phyloP scores from a whole-genome alignment of 768 basidiomycete genomes.

The Multifurca ochricompacta region DNA sequence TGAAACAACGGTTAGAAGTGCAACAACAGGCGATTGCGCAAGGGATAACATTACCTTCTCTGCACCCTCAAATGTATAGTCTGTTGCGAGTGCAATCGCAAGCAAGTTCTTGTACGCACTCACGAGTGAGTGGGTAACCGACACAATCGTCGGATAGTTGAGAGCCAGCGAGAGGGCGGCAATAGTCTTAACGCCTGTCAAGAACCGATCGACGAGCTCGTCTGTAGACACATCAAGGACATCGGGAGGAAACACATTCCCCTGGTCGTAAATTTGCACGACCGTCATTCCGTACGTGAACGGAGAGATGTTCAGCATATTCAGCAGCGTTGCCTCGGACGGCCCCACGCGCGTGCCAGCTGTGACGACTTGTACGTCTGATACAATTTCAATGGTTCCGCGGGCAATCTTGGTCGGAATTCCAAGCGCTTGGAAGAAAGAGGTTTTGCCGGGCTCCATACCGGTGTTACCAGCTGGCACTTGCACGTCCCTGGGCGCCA shows the following conservation, averaged over 20 bases:
- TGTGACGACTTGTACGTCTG: constrained; percentile 90
- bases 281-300: constrained; percentile 99
- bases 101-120: constrained; percentile 99
- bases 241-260: constrained; percentile 81
- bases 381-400: constrained; percentile 99
- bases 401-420: constrained; percentile 99
- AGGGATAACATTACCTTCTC: constrained; percentile 62
- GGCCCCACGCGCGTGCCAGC: constrained; percentile 91
- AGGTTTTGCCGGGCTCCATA: constrained; percentile 99
- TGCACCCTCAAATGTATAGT: constrained; percentile 89
- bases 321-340: constrained; percentile 96
- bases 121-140: constrained; percentile 90
- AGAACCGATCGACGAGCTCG: constrained; percentile 86
- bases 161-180: constrained; percentile 94
- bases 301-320: constrained; percentile 99
- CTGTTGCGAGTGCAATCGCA: constrained; percentile 80
- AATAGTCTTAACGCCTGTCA: constrained; percentile 90
- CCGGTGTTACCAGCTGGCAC: constrained; percentile 97
- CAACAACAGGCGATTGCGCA: constrained; percentile 18
- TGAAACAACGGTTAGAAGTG: constrained; percentile 33
- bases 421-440: constrained; percentile 99
- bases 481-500: constrained; percentile 84
- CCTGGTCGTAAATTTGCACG: constrained; percentile 91
- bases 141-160: constrained; percentile 93
- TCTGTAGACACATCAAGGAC: constrained; percentile 92